Conservation (phyloP, 129 eudicot species). For the Daucus carota region DH1_v3.0 NC_030386.2:30174501-30175000, state of each 20-base stretch:
- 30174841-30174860: background rate
- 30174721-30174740: background rate
- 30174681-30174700: background rate
- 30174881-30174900: background rate
- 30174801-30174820: background rate
- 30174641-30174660: background rate
- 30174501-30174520: background rate
- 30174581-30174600: background rate
- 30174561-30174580: too few species aligned
- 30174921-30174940: background rate
- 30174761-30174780: background rate
- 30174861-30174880: background rate
- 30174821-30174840: background rate
- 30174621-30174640: background rate
- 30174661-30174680: background rate
- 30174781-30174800: background rate
- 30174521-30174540: background rate
- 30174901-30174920: background rate
- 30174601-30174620: background rate
- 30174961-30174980: background rate
- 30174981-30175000: background rate
- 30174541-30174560: background rate
- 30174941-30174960: background rate
- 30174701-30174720: background rate
- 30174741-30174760: background rate